Percentiles rank a stretch among this genome's conserved stretches.
These are phyloP conservation scores for Crataegus laevigata DNA, from an alignment of 306 rosid species.

Conservation along the genomic window DNA sequence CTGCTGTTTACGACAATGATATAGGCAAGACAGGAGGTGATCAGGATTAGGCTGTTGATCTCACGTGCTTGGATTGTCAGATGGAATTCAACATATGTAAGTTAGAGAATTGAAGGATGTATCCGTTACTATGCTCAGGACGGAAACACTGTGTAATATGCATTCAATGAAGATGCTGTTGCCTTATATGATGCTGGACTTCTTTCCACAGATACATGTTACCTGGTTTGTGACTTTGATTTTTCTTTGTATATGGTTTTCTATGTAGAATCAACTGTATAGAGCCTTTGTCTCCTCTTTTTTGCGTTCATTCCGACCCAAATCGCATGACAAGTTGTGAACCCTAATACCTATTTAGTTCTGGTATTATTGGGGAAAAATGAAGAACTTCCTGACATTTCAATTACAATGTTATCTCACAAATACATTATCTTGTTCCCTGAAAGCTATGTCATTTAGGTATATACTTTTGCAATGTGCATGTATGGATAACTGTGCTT, in stretches of 20 bases:
- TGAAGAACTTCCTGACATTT: slow-evolving; percentile 19
- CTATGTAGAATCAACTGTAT: slow-evolving; percentile 43
- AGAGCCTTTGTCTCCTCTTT: slow-evolving; percentile 20
- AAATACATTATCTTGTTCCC: slow-evolving; percentile 1
- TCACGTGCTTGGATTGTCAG: neutral
- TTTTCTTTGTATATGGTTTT: slow-evolving; percentile 28
- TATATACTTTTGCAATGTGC: neutral
- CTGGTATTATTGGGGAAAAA: neutral
- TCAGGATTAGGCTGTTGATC: neutral
- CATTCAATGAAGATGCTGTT: neutral
- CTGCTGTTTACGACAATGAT: slow-evolving; percentile 5
- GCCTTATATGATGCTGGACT: slow-evolving; percentile 18
- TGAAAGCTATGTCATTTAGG: neutral
- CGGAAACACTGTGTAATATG: slow-evolving; percentile 3
- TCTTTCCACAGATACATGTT: slow-evolving; percentile 15
- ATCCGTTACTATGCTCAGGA: neutral
- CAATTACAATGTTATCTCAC: slow-evolving; percentile 10
- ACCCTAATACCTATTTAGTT: slow-evolving; percentile 16
- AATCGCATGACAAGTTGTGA: slow-evolving; percentile 41
- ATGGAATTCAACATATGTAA: slow-evolving; percentile 8
- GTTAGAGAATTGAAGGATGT: slow-evolving; percentile 1
- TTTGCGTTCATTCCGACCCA: slow-evolving; percentile 30
- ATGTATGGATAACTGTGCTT: neutral
- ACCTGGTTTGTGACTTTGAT: slow-evolving; percentile 34
- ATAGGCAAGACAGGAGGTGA: slow-evolving; percentile 8